Evolutionary conservation across 345 rosid genomes (phyloP), one percentile per base, ranked within the genome.

Genomic region (Gossypium ekmanianum): DNA sequence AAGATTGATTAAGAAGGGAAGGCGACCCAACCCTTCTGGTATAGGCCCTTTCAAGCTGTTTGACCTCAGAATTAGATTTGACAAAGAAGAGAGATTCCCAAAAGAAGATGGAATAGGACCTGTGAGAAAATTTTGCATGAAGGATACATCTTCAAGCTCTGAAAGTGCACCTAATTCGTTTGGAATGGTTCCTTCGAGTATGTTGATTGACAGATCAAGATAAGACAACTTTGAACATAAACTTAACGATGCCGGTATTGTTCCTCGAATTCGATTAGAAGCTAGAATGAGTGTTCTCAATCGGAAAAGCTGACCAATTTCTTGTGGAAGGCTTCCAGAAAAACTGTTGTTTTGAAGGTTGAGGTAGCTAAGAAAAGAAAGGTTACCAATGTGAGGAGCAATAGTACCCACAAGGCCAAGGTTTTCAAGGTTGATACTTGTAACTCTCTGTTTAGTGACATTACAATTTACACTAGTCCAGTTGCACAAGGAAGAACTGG

Each of bases 361-460:
- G 16, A 75, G 16, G 9, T 34, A 57, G 8, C 1, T 56, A 17
- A 68, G 78, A 27, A 75, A 75, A 0, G 73, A 67, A 0, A 75
- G 74, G 73, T 75, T 75, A 12, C 78, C 74, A 2, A 75, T 29
- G n/a, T 68, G 48, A 14, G 78, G 74, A 43, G 73, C 44, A 14
- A 75, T 41, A 8, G 68, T 13, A 2, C 74, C 78, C 4, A 43
- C 57, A 57, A 75, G 74, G 11, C 73, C 54, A 17, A 58, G 34
- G 73, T 68, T 67, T 54, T 66, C 5, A 12, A 75, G 78, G 43
- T 39, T 11, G 26, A 75, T 12, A 2, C 24, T 24, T 5, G 56
- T 56, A 16, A 68, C 68, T 56, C 78, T 75, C 11, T 67, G 78
- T 51, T 69, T 69, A 4, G 73, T 69, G 56, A 41, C 54, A 39